Conservation (phyloP, 805 yeast species). For the Groenewaldozyma tartarivorans region DNA sequence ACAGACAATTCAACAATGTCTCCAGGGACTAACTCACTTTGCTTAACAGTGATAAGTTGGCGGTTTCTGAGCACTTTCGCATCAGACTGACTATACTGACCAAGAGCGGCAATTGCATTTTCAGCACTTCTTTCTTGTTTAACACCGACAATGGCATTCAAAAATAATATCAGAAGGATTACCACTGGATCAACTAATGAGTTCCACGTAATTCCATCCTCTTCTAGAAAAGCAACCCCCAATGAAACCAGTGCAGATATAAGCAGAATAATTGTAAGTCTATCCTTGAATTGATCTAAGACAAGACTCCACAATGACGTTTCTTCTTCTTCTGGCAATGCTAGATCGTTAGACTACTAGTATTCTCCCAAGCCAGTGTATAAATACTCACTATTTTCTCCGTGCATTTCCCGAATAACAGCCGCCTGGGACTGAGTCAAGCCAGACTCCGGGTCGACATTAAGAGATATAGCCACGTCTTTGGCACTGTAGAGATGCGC, state of each 20-base stretch:
- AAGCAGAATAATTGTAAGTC: slow-evolving; percentile 72
- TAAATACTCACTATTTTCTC: slow-evolving; percentile 14
- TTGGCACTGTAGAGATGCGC: slow-evolving; percentile 7
- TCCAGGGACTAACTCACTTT: slow-evolving; percentile 77
- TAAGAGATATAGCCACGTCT: slow-evolving; percentile 11
- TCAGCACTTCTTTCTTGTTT: slow-evolving; percentile 94
- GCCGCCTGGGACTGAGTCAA: slow-evolving; percentile 17
- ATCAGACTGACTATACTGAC: slow-evolving; percentile 83
- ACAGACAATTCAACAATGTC: slow-evolving; percentile 54
- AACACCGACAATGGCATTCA: slow-evolving; percentile 82
- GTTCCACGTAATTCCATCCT: slow-evolving; percentile 60
- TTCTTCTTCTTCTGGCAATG: slow-evolving; percentile 30
- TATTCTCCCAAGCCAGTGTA: background rate
- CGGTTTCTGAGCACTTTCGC: slow-evolving; percentile 83
- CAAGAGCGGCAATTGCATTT: slow-evolving; percentile 83
- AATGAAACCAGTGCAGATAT: slow-evolving; percentile 83
- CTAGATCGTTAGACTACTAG: too few relatives aligned
- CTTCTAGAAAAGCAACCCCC: slow-evolving; percentile 86
- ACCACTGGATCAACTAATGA: slow-evolving; percentile 32
- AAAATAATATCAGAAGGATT: slow-evolving; percentile 78
- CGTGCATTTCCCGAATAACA: slow-evolving; percentile 13
- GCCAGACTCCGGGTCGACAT: slow-evolving; percentile 16
- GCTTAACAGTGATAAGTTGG: slow-evolving; percentile 63
- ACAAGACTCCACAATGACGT: slow-evolving; percentile 30
- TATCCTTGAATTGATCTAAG: slow-evolving; percentile 54